phyloP scores from a whole-genome alignment of 2,329 filamentous ascomycete species.

The Aureobasidium sp. region DNA sequence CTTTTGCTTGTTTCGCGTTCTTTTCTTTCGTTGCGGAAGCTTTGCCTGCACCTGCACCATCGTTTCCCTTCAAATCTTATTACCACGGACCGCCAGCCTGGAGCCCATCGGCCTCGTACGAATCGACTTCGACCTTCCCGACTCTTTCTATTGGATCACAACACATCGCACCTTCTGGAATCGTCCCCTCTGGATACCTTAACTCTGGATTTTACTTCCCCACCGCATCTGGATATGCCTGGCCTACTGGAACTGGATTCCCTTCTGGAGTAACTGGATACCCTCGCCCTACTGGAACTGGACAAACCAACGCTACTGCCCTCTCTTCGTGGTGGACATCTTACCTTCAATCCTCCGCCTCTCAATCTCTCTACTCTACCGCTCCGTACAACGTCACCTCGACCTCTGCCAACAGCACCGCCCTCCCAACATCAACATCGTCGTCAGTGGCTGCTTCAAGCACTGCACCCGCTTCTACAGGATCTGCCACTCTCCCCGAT shows the following conservation, averaged over 20 bases:
- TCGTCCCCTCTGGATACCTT: conserved; percentile 13
- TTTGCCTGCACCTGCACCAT: conserved; percentile 16
- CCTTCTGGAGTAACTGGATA: conserved; percentile 16
- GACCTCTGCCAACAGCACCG: neutral
- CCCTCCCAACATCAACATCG: neutral
- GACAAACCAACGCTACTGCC: conserved; percentile 6
- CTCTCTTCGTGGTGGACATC: conserved; percentile 12
- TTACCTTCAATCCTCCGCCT: conserved; percentile 4
- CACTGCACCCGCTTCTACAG: conserved; percentile 1
- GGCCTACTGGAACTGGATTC: conserved; percentile 18
- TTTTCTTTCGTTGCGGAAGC: conserved; percentile 10
- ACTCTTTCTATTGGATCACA: conserved; percentile 5
- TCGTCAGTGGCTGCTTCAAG: neutral
- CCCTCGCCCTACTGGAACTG: conserved; percentile 15
- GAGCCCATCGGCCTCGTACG: conserved; percentile 11
- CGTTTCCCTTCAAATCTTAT: conserved; percentile 7
- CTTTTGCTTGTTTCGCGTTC: conserved; percentile 15
- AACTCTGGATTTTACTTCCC: conserved; percentile 14
- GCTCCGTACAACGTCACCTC: conserved; percentile 3
- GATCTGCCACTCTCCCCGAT: neutral
- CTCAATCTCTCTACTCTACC: conserved; percentile 11
- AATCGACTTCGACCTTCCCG: conserved; percentile 16
- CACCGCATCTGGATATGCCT: conserved; percentile 18
- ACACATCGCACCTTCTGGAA: conserved; percentile 9
- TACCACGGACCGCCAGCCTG: conserved; percentile 12